Evolutionary conservation across 371 early-diverging fungal genomes (phyloP), one percentile per base, ranked within the genome.

Genomic region (Mortierella sp.): DNA sequence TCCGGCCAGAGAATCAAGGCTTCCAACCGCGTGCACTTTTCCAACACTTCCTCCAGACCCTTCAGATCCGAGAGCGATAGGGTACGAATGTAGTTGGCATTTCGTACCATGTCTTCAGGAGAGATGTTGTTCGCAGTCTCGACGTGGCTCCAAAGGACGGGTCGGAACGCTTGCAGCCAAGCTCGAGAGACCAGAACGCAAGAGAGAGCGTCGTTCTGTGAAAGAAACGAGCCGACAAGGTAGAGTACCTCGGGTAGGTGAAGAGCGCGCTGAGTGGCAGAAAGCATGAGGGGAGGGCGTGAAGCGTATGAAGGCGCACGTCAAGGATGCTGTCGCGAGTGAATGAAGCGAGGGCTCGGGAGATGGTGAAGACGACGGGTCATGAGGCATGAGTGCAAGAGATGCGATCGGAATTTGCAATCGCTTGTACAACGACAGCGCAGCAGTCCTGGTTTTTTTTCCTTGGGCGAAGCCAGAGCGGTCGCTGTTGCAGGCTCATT

Each of bases 1-100:
- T 71, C 71, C 9, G 71, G 71, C 64, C 71, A 71, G n/a, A 71
- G 54, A 27, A 64, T 59, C 46, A 71, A 38, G 4, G 65, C 56
- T 19, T 64, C 52, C 23, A 71, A 43, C 16, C 65, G 47, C 10
- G 50, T 49, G 28, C 71, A 71, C n/a, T 51, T 31, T 23, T 39
- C 27, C 47, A 71, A 43, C 14, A 57, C 64, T 14, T 3, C 21
- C 19, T 60, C 56, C 38, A 60, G 38, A 3, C 64, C 64, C 27
- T 2, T 45, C 58, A 63, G 31, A 12, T 48, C 54, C 7, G 62
- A 58, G 3, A 71, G 48, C 18, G 65, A 55, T 5, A 71, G 27
- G 18, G 51, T 52, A 4, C 53, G 48, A 39, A 71, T 71, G 13
- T 60, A 45, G 27, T 55, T 50, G 2, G 64, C 64, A 39, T 71